A percentile compares a stretch with the other conserved stretches of the same genome.
phyloP scores from a whole-genome alignment of 1,284 basidiomycete genomes.

The Ganoderma resinaceum region DNA sequence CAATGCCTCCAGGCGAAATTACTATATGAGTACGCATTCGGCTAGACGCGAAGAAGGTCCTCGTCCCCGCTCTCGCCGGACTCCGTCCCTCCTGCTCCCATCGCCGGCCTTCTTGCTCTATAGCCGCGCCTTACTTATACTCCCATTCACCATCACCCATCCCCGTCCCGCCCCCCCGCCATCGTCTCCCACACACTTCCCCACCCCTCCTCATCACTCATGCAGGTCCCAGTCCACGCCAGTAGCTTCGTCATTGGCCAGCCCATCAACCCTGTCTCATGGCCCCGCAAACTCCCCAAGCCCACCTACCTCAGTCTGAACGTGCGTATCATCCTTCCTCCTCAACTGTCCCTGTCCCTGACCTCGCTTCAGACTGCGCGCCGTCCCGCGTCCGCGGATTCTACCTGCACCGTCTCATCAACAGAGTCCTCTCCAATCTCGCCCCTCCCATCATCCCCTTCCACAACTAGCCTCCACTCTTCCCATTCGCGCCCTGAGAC shows the following conservation, averaged over 20 bases:
- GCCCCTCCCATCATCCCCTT: conserved; percentile 19
- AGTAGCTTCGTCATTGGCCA: conserved; percentile 35
- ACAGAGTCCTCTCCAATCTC: conserved; percentile 23
- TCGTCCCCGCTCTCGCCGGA: conserved; percentile 30
- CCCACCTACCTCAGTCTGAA: conserved; percentile 28
- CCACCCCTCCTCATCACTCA: conserved; percentile 12
- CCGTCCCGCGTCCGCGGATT: conserved; percentile 29
- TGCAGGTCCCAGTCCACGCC: conserved; percentile 30
- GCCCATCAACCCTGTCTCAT: conserved; percentile 27
- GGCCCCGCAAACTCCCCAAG: conserved; percentile 32
- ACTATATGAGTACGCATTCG: conserved; percentile 27
- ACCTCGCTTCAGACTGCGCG: conserved; percentile 22
- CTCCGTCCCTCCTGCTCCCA: conserved; percentile 23
- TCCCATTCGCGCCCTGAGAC: conserved; percentile 28
- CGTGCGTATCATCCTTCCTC: conserved; percentile 15
- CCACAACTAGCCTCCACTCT: conserved; percentile 12
- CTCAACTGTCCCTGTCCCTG: neutral
- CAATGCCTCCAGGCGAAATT: conserved; percentile 20
- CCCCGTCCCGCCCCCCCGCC: conserved; percentile 1
- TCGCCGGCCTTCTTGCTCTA: conserved; percentile 22
- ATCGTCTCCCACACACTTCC: conserved; percentile 1
- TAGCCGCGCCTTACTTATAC: conserved; percentile 25
- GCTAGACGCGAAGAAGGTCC: conserved; percentile 17
- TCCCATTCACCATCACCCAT: conserved; percentile 12
- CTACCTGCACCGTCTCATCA: conserved; percentile 30